These are phyloP conservation scores for Chlamydomonas sp. DNA, from an alignment of 139 green algal genomes.

Conservation along the genomic window DNA sequence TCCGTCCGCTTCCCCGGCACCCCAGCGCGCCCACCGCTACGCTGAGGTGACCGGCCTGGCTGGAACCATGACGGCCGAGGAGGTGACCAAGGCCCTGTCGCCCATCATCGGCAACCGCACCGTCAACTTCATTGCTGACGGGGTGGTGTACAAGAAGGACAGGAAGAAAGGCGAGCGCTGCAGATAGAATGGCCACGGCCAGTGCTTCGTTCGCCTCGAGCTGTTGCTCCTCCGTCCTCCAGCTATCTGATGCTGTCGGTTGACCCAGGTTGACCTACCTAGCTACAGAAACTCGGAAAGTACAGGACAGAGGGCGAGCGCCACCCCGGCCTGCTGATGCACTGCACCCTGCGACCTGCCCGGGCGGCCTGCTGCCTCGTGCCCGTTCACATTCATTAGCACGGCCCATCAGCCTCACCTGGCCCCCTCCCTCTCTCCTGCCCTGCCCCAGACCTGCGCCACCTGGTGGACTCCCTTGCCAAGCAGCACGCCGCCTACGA, in stretches of 20 bases:
- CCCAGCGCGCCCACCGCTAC: constrained; percentile 15
- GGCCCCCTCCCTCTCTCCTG: not conserved
- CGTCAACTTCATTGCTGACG: constrained; percentile 20
- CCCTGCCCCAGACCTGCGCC: not conserved
- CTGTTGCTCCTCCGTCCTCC: too few species aligned
- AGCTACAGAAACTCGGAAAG: too few species aligned
- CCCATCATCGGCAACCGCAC: not conserved
- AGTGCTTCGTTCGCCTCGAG: too few species aligned
- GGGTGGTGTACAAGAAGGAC: constrained; percentile 5
- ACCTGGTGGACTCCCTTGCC: not conserved
- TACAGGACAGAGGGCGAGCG: too few species aligned
- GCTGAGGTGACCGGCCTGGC: not conserved
- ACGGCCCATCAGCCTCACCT: not conserved
- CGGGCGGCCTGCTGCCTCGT: too few species aligned
- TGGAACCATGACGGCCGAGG: not conserved
- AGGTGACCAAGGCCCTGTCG: not conserved
- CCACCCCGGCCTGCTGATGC: too few species aligned
- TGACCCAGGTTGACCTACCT: too few species aligned
- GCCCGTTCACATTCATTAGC: too few species aligned
- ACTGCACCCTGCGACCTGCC: too few species aligned
- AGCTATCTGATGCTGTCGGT: too few species aligned
- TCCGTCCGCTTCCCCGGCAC: not conserved
- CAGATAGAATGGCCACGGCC: too few species aligned
- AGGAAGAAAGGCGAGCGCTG: not conserved
- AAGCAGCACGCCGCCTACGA: not conserved